Evolutionary conservation across 495 filamentous ascomycete genomes (phyloP).

Genomic region (Daldinia concentrica): DNA sequence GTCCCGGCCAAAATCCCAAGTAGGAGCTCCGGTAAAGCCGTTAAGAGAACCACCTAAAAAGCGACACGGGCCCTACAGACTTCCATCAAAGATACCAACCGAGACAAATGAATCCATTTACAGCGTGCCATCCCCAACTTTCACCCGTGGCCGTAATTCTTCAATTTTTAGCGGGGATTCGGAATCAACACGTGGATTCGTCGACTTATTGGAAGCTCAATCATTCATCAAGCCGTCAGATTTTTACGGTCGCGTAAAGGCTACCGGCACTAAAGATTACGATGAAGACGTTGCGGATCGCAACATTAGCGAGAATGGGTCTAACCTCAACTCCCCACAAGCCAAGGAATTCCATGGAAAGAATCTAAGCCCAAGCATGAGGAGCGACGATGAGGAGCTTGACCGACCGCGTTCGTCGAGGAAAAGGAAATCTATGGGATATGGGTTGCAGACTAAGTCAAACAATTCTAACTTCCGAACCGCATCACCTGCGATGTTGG

Average conservation of each 20-base stretch:
- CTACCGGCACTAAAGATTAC: conserved; percentile 58
- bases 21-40: conserved; percentile 16
- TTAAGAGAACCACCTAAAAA: conserved; percentile 33
- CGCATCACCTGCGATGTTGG: conserved; percentile 31
- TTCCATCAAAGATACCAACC: conserved; percentile 26
- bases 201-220: conserved; percentile 63
- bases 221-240: conserved; percentile 57
- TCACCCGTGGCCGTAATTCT: conserved; percentile 24
- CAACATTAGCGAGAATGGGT: conserved; percentile 55
- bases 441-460: conserved; percentile 40
- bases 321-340: conserved; percentile 43
- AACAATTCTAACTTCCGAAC: conserved; percentile 22
- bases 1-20: conserved; percentile 25
- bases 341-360: conserved; percentile 48
- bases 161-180: conserved; percentile 44
- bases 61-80: conserved; percentile 40
- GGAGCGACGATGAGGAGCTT: conserved; percentile 14
- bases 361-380: conserved; percentile 1
- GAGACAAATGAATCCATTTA: conserved; percentile 24
- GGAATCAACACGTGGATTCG: conserved; percentile 38
- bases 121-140: conserved; percentile 13
- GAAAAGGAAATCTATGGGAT: conserved; percentile 38
- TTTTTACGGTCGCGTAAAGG: conserved; percentile 56
- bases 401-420: conserved; percentile 22
- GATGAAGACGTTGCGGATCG: conserved; percentile 66